phyloP scores from a whole-genome alignment of 495 filamentous ascomycete genomes.

The Aspergillus asperescens region DNA sequence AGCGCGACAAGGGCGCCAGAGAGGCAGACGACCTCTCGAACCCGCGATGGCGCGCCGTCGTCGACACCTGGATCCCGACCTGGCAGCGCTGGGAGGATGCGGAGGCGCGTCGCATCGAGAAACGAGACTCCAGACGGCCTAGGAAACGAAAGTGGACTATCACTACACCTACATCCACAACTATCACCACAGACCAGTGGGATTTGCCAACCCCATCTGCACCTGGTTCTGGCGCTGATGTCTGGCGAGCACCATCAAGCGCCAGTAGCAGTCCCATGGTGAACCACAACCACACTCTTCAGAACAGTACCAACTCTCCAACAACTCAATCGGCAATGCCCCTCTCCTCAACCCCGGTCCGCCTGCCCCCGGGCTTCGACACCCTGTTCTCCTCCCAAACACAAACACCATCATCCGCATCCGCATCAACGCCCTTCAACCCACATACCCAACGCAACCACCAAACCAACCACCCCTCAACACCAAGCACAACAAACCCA shows the following conservation, averaged over 20 bases:
- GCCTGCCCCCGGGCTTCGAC: slow-evolving; percentile 37
- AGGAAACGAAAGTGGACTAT: slow-evolving; percentile 29
- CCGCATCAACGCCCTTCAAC: slow-evolving; percentile 5
- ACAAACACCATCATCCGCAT: background rate
- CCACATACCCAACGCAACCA: background rate
- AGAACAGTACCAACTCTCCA: background rate
- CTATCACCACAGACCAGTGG: slow-evolving; percentile 5
- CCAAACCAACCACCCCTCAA: background rate
- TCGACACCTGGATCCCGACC: slow-evolving; percentile 43
- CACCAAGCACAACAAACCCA: background rate
- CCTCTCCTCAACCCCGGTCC: slow-evolving; percentile 16
- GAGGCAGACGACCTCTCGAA: slow-evolving; percentile 33
- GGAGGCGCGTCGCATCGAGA: slow-evolving; percentile 38
- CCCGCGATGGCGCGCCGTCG: slow-evolving; percentile 35
- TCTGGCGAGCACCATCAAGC: slow-evolving; percentile 12
- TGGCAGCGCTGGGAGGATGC: slow-evolving; percentile 41
- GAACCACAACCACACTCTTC: background rate
- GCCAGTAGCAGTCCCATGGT: background rate
- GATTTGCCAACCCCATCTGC: slow-evolving; percentile 1
- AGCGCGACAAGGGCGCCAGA: slow-evolving; percentile 24
- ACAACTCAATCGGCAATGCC: slow-evolving; percentile 5
- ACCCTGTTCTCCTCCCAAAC: slow-evolving; percentile 30
- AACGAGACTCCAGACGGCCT: slow-evolving; percentile 36
- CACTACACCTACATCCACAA: background rate
- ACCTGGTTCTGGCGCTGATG: background rate